Evolutionary conservation across 331 rosid genomes (phyloP).

Genomic region (Ulmus americana): DNA sequence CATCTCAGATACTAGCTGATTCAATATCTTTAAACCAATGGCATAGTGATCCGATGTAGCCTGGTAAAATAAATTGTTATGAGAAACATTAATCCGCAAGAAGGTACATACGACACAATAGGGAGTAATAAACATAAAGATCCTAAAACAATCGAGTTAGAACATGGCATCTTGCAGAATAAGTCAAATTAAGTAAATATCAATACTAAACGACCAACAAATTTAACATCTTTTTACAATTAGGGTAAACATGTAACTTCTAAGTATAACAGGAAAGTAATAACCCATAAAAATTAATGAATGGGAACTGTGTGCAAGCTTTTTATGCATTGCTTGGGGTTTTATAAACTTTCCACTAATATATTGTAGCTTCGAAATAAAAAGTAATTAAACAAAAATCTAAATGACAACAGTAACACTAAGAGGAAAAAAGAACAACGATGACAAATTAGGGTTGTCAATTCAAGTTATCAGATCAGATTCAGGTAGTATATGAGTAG

Average conservation of each 20-base stretch:
- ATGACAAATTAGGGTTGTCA: neutral
- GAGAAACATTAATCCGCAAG: conserved; percentile 21
- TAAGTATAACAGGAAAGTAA: neutral
- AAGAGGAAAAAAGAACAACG: neutral
- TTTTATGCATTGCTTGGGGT: too few relatives aligned
- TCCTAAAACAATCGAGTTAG: neutral
- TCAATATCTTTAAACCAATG: conserved; percentile 90
- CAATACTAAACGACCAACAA: neutral
- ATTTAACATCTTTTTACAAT: neutral
- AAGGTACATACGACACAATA: neutral
- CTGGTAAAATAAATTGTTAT: conserved; percentile 36
- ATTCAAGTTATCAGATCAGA: too few relatives aligned
- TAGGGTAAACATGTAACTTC: neutral
- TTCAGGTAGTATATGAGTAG: too few relatives aligned
- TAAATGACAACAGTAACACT: neutral
- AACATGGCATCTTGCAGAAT: neutral
- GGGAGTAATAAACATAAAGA: neutral
- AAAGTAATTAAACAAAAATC: too few relatives aligned
- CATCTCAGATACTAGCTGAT: conserved; percentile 97
- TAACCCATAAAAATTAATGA: neutral
- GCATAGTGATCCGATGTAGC: conserved; percentile 90
- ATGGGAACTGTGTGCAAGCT: too few relatives aligned
- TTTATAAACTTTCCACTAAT: too few relatives aligned
- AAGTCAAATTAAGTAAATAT: neutral
- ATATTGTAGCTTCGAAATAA: too few relatives aligned